Conservation (phyloP, 495 filamentous ascomycete genomes). For the Trichoderma asperelloides region DNA sequence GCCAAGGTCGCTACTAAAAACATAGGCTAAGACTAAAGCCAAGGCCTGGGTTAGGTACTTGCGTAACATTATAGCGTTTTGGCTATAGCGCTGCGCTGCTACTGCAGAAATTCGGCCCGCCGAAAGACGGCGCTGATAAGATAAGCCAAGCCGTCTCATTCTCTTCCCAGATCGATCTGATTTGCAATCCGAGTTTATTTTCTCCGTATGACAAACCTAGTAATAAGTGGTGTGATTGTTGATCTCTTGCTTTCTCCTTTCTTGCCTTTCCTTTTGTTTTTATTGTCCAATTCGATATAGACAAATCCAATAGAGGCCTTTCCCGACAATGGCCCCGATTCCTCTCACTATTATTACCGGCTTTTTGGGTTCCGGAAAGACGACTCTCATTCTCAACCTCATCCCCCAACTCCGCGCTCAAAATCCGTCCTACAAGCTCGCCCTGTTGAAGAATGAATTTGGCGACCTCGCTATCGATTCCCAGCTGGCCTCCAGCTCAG, state of each 20-base stretch:
- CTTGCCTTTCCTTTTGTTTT: background rate
- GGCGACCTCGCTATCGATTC: slow-evolving; percentile 91
- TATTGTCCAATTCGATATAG: background rate
- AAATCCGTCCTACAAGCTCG: slow-evolving; percentile 65
- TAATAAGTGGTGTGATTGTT: background rate
- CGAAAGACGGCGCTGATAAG: background rate
- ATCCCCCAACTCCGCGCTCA: slow-evolving; percentile 68
- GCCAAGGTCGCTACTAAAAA: background rate
- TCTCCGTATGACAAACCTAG: background rate
- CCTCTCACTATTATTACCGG: slow-evolving; percentile 93
- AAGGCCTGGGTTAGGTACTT: background rate
- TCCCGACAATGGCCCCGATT: slow-evolving; percentile 49
- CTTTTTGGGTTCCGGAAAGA: slow-evolving; percentile 91
- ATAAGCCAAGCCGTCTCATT: background rate
- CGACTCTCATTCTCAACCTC: slow-evolving; percentile 82
- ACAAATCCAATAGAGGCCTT: background rate
- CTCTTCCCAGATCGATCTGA: background rate
- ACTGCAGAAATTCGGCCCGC: background rate
- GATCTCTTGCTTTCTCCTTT: background rate
- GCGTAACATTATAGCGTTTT: background rate
- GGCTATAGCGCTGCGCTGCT: background rate
- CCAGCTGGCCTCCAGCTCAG: slow-evolving; percentile 68
- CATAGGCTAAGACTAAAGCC: background rate
- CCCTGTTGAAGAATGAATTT: slow-evolving; percentile 97
- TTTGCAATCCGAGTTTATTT: background rate